These are phyloP conservation scores for Alternaria dauci DNA, from an alignment of 2,329 filamentous ascomycete genomes.

Conservation along the genomic window DNA sequence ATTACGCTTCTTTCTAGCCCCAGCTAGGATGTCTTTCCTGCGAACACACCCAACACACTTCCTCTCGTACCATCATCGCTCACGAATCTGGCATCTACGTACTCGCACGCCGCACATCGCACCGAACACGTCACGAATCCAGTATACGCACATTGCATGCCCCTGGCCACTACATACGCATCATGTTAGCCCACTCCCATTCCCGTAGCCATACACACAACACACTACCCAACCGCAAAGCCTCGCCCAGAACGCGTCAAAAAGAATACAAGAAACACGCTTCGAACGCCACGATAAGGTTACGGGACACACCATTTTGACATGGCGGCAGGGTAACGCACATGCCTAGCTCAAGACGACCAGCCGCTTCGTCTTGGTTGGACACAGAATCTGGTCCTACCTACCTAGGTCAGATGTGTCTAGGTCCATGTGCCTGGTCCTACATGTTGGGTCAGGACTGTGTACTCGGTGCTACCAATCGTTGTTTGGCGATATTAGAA, in stretches of 20 bases:
- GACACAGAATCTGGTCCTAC: conserved; percentile 1
- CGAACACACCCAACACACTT: background rate
- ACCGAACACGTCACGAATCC: background rate
- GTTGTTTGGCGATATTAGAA: background rate
- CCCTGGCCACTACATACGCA: background rate
- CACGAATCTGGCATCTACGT: background rate
- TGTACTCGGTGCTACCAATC: background rate
- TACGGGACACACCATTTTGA: background rate
- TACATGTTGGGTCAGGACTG: background rate
- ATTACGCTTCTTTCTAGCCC: background rate
- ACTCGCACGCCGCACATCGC: background rate
- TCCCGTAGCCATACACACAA: background rate
- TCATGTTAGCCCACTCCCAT: background rate
- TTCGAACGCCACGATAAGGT: background rate
- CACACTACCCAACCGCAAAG: background rate
- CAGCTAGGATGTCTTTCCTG: background rate
- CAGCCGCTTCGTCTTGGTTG: background rate
- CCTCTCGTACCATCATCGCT: background rate
- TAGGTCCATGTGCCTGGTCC: background rate
- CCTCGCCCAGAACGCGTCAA: background rate
- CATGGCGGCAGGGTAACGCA: background rate
- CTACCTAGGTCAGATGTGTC: background rate
- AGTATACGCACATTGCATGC: background rate
- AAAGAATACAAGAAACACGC: background rate
- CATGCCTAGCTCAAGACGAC: background rate